Base-by-base conservation (phyloP, 139 green algal species). In the Coelastrella sp. region DNA sequence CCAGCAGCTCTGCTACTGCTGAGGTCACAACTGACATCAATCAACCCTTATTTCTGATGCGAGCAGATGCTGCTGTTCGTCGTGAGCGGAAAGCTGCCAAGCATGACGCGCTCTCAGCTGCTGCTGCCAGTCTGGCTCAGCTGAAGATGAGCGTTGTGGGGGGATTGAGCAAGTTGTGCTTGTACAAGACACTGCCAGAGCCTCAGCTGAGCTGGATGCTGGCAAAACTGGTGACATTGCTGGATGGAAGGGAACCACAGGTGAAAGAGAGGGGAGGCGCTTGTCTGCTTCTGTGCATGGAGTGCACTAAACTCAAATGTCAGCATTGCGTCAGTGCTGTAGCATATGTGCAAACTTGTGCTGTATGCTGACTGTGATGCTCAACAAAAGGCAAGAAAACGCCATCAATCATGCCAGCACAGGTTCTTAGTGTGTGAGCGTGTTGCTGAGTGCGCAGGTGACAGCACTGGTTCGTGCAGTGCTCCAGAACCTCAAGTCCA, bases 401-500 rank as follows among this genome's bases (percentile, higher is more conserved):
- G 35, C 35, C 35, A 49, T 49, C 35, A 49, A 49, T 49, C 3
- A 1, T 49, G 35, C 3, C 35, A 49, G 3, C 35, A 49, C 35
- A 49, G 35, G 35, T 1, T 49, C 35, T 49, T 3, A 49, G 35
- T 49, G 35, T 49, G 35, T 49, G 3, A 49, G 35, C 8, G 19
- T 78, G 72, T 15, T 81, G 24, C 24, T 24, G 35, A 3, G 35
- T 1, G 10, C 68, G 25, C 82, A 87, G 82, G 22, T 78, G 6
- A 49, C 63, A 19, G 68, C 7, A 19, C 15, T 72, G 4, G 68
- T 88, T 20, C 84, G 68, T 15, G 68, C 22, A 11, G 14, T 88
- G 49, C 25, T 88, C 5, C 35, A 81, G 68, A 49, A 88, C 17
- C 66, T 88, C 10, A 88, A 88, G 68, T n/a, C 66, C 49, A 49